phyloP scores from a whole-genome alignment of 2,329 filamentous ascomycete species.

The Neofusicoccum umdonicola region DNA sequence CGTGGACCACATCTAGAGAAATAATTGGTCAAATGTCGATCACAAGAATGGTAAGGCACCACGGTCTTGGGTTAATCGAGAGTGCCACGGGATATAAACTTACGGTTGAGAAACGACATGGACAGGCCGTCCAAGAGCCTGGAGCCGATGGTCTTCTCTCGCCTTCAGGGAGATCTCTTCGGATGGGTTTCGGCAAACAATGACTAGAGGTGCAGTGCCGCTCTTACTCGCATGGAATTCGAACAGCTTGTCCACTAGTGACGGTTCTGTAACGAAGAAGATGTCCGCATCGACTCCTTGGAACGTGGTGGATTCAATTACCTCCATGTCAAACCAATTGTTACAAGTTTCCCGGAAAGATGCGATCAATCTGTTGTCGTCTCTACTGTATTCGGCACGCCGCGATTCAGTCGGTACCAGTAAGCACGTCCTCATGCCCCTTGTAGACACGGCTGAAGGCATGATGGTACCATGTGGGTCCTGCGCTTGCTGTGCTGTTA shows the following conservation, averaged over 20 bases:
- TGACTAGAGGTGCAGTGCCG: constrained; percentile 11
- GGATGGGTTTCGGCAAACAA: constrained; percentile 13
- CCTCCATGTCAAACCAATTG: constrained; percentile 18
- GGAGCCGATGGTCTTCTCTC: constrained; percentile 8
- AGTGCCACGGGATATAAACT: background rate
- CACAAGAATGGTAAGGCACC: background rate
- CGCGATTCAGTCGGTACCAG: background rate
- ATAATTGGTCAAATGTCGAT: background rate
- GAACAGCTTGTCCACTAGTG: constrained; percentile 6
- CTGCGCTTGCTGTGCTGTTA: constrained; percentile 3
- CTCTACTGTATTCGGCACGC: background rate
- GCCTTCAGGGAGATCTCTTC: constrained; percentile 15
- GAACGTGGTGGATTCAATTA: background rate
- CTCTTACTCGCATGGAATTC: constrained; percentile 16
- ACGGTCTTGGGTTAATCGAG: background rate
- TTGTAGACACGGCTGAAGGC: background rate
- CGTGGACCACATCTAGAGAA: constrained; percentile 11
- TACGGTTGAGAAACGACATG: constrained; percentile 15
- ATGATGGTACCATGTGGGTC: constrained; percentile 8
- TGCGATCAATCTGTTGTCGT: constrained; percentile 7
- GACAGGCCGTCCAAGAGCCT: constrained; percentile 11
- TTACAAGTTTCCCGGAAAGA: constrained; percentile 14
- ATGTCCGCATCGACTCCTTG: constrained; percentile 11
- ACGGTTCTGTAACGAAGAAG: constrained; percentile 14
- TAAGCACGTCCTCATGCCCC: constrained; percentile 1